Conservation (phyloP, 208 protist species). For the Acanthamoeba culbertsoni region DNA sequence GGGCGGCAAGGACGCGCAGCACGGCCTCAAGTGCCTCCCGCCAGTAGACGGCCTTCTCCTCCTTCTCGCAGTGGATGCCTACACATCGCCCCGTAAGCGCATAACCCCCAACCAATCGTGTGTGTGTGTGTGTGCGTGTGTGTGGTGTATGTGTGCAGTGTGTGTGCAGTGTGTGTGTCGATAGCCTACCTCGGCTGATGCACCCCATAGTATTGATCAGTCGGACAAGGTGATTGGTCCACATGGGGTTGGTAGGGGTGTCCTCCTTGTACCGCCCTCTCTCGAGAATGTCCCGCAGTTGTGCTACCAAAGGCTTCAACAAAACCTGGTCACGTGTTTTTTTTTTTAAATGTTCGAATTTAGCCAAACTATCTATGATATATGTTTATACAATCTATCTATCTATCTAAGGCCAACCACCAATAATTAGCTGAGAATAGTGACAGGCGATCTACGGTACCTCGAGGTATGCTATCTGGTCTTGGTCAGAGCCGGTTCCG, state of each 20-base stretch:
- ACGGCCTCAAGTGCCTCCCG: not conserved
- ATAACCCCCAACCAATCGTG: not conserved
- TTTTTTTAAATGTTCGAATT: not conserved
- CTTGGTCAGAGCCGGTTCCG: constrained; percentile 32
- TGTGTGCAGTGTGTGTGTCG: not conserved
- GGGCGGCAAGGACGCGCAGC: not conserved
- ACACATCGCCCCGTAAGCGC: not conserved
- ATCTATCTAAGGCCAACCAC: too few species aligned
- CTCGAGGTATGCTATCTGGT: constrained; percentile 41
- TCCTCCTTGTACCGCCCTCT: constrained; percentile 4
- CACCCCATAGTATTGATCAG: constrained; percentile 49
- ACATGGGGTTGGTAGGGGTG: constrained; percentile 23
- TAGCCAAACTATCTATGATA: too few species aligned
- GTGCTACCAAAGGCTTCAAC: constrained; percentile 20
- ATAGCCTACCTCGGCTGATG: constrained; percentile 3
- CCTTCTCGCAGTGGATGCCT: constrained; percentile 40
- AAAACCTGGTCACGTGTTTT: not conserved
- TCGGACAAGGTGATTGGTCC: constrained; percentile 53
- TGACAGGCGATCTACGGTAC: not conserved
- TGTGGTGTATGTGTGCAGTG: not conserved
- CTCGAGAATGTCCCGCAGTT: not conserved
- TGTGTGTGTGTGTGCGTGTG: too few species aligned
- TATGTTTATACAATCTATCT: too few species aligned
- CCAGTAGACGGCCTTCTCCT: constrained; percentile 45
- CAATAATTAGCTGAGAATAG: not conserved